A percentile compares a stretch with the other conserved stretches of the same genome.
phyloP scores from a whole-genome alignment of 192 early-diverging fungal species.

The Coemansia asiatica region DNA sequence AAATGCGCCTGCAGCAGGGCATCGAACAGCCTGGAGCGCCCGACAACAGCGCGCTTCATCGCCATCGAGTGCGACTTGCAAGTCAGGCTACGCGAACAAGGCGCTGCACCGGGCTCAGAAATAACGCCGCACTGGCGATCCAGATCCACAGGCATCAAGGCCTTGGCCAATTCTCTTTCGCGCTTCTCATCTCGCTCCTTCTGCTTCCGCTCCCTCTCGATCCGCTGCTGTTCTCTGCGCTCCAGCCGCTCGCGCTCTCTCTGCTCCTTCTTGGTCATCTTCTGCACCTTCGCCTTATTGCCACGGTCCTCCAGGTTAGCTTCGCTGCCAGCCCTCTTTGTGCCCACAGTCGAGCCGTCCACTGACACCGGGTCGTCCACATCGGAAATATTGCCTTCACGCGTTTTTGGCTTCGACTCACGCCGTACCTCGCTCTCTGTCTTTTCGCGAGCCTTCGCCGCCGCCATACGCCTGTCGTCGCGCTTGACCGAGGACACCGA shows the following conservation, averaged over 20 bases:
- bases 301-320: not conserved
- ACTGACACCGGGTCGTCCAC: not conserved
- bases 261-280: slow-evolving; percentile 44
- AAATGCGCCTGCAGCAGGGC: slow-evolving; percentile 72
- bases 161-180: slow-evolving; percentile 47
- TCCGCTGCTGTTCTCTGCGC: slow-evolving; percentile 38
- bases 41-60: slow-evolving; percentile 78
- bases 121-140: slow-evolving; percentile 90
- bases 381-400: not conserved
- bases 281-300: slow-evolving; percentile 15
- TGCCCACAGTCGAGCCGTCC: not conserved
- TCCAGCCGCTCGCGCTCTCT: slow-evolving; percentile 37
- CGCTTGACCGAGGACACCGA: slow-evolving; percentile 35
- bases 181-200: slow-evolving; percentile 58
- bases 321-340: slow-evolving; percentile 3
- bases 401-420: not conserved
- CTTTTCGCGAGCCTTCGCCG: slow-evolving; percentile 8
- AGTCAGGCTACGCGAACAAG: slow-evolving; percentile 85
- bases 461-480: slow-evolving; percentile 23
- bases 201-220: slow-evolving; percentile 50
- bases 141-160: slow-evolving; percentile 72
- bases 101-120: slow-evolving; percentile 54
- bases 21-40: slow-evolving; percentile 84
- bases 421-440: not conserved
- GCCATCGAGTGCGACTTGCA: slow-evolving; percentile 95